Evolutionary conservation across 306 rosid genomes (phyloP).

Genomic region (Cercis canadensis): DNA sequence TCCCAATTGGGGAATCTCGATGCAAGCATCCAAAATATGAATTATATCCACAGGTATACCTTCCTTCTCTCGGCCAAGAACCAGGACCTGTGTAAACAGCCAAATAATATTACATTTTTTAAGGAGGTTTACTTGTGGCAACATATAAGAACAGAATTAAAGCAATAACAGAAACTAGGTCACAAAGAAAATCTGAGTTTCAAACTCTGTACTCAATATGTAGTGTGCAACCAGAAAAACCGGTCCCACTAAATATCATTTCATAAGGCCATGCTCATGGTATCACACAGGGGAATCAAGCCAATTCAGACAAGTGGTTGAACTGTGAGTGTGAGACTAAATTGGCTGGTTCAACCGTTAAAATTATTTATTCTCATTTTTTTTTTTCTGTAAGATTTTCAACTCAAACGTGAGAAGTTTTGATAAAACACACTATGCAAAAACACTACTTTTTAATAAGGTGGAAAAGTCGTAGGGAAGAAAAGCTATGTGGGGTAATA

Average conservation of each 20-base stretch:
- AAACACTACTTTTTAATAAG: constrained; percentile 10
- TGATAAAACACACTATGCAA: constrained; percentile 5
- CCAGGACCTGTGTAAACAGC: constrained; percentile 70
- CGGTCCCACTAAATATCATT: constrained; percentile 1
- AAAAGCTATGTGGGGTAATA: no score
- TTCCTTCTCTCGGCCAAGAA: constrained; percentile 95
- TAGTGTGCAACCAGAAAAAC: not conserved
- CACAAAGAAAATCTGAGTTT: not conserved
- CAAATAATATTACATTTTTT: constrained; percentile 13
- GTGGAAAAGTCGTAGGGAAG: not conserved
- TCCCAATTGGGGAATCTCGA: constrained; percentile 94
- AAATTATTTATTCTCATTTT: constrained; percentile 5
- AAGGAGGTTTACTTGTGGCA: no score
- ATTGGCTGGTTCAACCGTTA: not conserved
- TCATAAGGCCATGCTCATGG: constrained; percentile 7
- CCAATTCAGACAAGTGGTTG: constrained; percentile 13
- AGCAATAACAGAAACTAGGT: constrained; percentile 15
- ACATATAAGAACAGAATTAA: constrained; percentile 2
- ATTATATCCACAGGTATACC: constrained; percentile 95
- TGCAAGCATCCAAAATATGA: constrained; percentile 84
- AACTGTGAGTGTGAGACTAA: not conserved
- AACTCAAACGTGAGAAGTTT: not conserved
- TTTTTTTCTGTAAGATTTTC: not conserved
- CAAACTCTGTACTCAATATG: not conserved
- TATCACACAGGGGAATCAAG: not conserved